These are phyloP conservation scores for Persicaria maculosa DNA, from an alignment of 148 eudicot species.

Conservation along the genomic window DNA sequence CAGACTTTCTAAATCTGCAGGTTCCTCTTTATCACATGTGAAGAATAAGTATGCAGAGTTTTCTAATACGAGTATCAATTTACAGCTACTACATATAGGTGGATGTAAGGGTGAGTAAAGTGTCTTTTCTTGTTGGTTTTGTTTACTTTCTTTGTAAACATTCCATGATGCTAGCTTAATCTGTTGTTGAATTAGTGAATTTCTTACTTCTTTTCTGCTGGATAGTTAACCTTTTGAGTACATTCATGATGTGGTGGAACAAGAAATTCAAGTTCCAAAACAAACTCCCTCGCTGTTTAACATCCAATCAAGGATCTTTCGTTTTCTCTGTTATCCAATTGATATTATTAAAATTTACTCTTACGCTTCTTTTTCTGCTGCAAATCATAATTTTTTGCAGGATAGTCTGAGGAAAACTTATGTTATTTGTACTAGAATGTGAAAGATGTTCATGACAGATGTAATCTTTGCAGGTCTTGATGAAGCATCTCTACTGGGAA, in stretches of 20 bases:
- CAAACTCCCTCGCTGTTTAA: not conserved
- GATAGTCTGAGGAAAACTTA: not conserved
- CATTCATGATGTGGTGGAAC: not conserved
- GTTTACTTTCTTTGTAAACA: not conserved
- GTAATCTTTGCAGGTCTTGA: conserved; percentile 38
- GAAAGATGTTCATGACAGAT: not conserved
- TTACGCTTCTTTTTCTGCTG: not conserved
- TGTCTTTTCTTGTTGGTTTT: conserved; percentile 1
- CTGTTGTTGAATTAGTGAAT: not conserved
- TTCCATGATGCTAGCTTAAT: not conserved
- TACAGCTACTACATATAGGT: conserved; percentile 65
- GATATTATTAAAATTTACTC: not conserved
- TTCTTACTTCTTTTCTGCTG: not conserved
- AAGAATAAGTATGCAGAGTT: conserved; percentile 21
- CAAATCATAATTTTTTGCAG: not conserved
- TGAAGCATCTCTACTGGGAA: conserved; percentile 39
- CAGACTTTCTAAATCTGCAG: conserved; percentile 21
- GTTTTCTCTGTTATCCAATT: not conserved
- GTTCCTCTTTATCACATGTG: conserved; percentile 13
- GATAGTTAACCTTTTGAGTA: not conserved
- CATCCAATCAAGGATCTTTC: not conserved
- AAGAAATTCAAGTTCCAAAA: not conserved
- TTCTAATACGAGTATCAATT: conserved; percentile 19
- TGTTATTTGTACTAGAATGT: conserved; percentile 1
- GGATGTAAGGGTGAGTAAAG: conserved; percentile 58